Evolutionary conservation across 1,284 basidiomycete species (phyloP).

Genomic region (Xerocomus tenax): DNA sequence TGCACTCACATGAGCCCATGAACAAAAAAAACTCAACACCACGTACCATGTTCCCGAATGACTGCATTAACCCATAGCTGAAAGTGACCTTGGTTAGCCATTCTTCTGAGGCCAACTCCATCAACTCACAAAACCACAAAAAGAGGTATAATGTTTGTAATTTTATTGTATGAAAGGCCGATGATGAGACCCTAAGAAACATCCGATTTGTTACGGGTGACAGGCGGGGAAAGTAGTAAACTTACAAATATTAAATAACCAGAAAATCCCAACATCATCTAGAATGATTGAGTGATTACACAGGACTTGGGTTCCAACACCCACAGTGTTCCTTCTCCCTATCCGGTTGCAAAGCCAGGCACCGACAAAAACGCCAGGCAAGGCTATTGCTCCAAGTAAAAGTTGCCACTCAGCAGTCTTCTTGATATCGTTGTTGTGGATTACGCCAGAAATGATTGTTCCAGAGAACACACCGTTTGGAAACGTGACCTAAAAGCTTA

Average conservation of each 20-base stretch:
- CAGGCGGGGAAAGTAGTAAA: neutral
- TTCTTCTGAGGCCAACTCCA: neutral
- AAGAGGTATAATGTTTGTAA: constrained; percentile 56
- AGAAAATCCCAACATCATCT: constrained; percentile 70
- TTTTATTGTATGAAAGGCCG: constrained; percentile 58
- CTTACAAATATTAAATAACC: constrained; percentile 64
- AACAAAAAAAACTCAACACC: neutral
- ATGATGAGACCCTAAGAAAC: constrained; percentile 46
- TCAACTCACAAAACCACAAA: constrained; percentile 56
- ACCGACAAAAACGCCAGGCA: constrained; percentile 59
- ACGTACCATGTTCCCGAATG: constrained; percentile 55
- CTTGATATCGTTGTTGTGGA: constrained; percentile 47
- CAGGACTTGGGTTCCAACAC: constrained; percentile 12
- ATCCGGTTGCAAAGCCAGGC: constrained; percentile 55
- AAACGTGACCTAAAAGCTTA: constrained; percentile 46
- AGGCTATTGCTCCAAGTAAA: constrained; percentile 55
- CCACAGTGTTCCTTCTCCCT: constrained; percentile 56
- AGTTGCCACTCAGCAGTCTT: constrained; percentile 64
- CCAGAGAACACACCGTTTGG: constrained; percentile 65
- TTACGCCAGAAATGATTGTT: constrained; percentile 56
- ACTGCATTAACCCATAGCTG: constrained; percentile 62
- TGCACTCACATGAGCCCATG: constrained; percentile 21
- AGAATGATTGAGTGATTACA: constrained; percentile 2
- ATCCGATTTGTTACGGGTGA: neutral
- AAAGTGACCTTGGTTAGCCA: constrained; percentile 4